Base-by-base conservation (phyloP, 768 basidiomycete species). In the Paxillus involutus region DNA sequence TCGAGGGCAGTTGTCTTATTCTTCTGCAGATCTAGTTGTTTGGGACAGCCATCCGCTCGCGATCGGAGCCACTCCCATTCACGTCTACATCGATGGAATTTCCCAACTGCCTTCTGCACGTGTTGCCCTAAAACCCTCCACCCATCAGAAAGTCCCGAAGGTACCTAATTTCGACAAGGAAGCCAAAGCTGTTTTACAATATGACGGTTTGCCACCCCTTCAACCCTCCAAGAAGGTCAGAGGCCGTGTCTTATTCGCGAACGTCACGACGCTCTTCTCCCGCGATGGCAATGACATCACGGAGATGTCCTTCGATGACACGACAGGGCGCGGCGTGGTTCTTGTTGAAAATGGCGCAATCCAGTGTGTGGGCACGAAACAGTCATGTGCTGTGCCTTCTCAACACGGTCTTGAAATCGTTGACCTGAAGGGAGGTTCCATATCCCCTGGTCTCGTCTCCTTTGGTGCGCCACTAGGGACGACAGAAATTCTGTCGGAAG, bases 71-170 rank as follows among this genome's bases (percentile, higher is more conserved):
- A 83, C 88, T 0, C 89, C 88, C 2, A 75, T 77, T 40, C 88
- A 91, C 70, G 87, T 89, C 7, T 89, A 78, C 68, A 89, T 91
- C 56, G 91, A 93, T 61, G 90, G 89, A 4, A 85, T 91, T 48
- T 66, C 86, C 0, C 91, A 92, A 59, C 60, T 85, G 3, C 59
- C 71, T 29, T 61, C 68, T 3, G 75, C 82, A 3, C 63, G 76
- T 60, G 67, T 80, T 13, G 63, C 78, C 37, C 35, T 68, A 40
- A 91, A 93, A 62, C 80, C 85, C 0, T 53, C 56, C 1, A 55
- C 66, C 4, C 42, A 80, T 53, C 88, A 91, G 60, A 33, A 32
- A 30, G 56, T 76, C 1, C 83, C 85, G 3, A 61, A 69, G 6
- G 76, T 78, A 8, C 85, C 86, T 0, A 76, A 82, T 53, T 89